A percentile compares a stretch with the other conserved stretches of the same genome.
phyloP scores from a whole-genome alignment of 2,329 filamentous ascomycete genomes.

The Aureobasidium sp. region DNA sequence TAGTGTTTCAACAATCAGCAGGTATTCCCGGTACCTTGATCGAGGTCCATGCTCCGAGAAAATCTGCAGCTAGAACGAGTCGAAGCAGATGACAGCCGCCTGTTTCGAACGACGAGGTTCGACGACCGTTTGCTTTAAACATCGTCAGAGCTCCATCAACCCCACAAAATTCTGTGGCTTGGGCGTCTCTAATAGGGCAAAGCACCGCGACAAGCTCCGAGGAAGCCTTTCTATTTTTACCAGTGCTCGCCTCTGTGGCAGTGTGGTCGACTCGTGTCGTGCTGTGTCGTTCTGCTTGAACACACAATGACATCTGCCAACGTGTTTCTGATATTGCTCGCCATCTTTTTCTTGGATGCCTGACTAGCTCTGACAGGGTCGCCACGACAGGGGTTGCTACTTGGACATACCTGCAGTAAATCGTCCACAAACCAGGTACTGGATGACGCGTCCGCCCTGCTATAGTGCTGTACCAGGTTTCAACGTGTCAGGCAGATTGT shows the following conservation, averaged over 20 bases:
- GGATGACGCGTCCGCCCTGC: not conserved
- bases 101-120: not conserved
- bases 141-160: not conserved
- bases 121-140: not conserved
- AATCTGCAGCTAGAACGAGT: constrained; percentile 1
- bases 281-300: not conserved
- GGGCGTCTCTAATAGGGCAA: not conserved
- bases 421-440: not conserved
- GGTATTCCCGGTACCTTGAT: not conserved
- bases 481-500: not conserved
- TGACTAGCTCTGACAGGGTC: not conserved
- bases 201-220: not conserved
- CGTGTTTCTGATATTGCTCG: not conserved
- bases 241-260: not conserved
- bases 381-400: not conserved
- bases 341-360: not conserved
- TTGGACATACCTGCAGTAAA: not conserved
- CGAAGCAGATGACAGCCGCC: not conserved
- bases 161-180: not conserved
- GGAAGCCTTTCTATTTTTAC: not conserved
- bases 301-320: not conserved
- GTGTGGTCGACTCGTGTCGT: not conserved
- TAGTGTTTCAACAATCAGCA: not conserved
- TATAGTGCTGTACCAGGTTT: not conserved
- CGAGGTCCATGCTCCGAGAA: not conserved